phyloP scores from a whole-genome alignment of 1,284 basidiomycete species.

The Clitocybe nebularis region DNA sequence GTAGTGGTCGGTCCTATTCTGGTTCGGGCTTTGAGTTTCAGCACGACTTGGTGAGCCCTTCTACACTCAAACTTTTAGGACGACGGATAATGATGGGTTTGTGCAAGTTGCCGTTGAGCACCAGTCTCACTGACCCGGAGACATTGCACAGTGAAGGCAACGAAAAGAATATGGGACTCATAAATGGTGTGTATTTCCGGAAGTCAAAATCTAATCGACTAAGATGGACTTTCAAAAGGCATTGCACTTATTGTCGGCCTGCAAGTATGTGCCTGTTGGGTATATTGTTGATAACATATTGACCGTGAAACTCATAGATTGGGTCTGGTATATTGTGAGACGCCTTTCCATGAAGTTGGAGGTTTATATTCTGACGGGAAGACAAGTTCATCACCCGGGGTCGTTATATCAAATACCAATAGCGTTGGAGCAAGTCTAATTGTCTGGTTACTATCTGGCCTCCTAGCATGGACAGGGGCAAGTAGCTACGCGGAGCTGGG shows the following conservation, averaged over 20 bases:
- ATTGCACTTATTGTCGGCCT: constrained; percentile 80
- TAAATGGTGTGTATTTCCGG: constrained; percentile 59
- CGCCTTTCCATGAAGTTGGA: constrained; percentile 3
- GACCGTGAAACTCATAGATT: constrained; percentile 43
- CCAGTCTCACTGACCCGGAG: constrained; percentile 69
- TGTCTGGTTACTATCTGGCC: constrained; percentile 78
- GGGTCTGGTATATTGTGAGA: constrained; percentile 89
- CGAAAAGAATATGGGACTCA: constrained; percentile 73
- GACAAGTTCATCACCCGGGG: constrained; percentile 79
- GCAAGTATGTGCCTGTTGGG: constrained; percentile 66
- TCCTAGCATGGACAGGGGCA: constrained; percentile 91
- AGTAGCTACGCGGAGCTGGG: constrained; percentile 89
- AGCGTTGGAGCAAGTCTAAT: constrained; percentile 81
- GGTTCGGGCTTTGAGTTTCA: constrained; percentile 19
- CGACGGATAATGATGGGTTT: no score
- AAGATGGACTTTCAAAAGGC: constrained; percentile 39
- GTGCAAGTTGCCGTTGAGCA: constrained; percentile 60
- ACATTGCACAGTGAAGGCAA: constrained; percentile 37
- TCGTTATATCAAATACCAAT: constrained; percentile 84
- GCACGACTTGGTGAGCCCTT: constrained; percentile 51
- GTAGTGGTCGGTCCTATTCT: constrained; percentile 17
- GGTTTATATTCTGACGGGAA: constrained; percentile 6
- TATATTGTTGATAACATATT: no score
- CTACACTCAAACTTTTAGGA: no score
- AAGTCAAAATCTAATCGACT: constrained; percentile 3